phyloP scores from a whole-genome alignment of 306 rosid genomes.

The Abrus pulchellus region DNA sequence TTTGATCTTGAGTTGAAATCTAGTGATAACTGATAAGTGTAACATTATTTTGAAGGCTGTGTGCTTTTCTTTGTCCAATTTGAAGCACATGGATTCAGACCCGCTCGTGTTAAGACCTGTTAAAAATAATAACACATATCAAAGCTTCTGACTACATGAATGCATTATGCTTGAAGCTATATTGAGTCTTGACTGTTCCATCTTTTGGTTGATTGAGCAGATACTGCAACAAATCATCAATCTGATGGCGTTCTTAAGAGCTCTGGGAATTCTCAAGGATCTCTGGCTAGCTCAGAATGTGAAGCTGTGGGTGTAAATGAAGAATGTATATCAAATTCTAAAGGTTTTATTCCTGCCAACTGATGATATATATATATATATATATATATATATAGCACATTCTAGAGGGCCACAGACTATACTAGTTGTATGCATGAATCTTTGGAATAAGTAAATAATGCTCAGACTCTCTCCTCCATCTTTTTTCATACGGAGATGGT shows the following conservation, averaged over 20 bases:
- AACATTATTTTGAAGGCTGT: neutral
- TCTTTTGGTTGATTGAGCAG: slow-evolving; percentile 55
- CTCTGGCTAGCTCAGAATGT: slow-evolving; percentile 56
- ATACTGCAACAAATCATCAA: slow-evolving; percentile 57
- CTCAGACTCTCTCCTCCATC: neutral
- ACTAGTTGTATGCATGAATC: slow-evolving; percentile 2
- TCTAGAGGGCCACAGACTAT: neutral
- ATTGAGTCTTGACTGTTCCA: slow-evolving; percentile 16
- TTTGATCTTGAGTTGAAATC: neutral
- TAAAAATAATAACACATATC: neutral
- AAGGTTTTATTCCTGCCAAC: slow-evolving; percentile 55
- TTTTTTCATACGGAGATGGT: neutral
- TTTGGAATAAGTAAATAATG: slow-evolving; percentile 13
- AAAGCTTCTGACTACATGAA: neutral
- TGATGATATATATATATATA: neutral
- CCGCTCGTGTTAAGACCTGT: neutral
- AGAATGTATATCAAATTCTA: slow-evolving; percentile 57
- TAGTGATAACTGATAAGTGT: neutral
- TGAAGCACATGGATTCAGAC: slow-evolving; percentile 1
- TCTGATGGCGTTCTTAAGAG: slow-evolving; percentile 57
- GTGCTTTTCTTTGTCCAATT: neutral
- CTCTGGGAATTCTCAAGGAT: slow-evolving; percentile 58
- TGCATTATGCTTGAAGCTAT: slow-evolving; percentile 17
- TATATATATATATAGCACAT: neutral
- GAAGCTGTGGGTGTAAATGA: slow-evolving; percentile 60